phyloP scores from a whole-genome alignment of 2,329 filamentous ascomycete species.

The Cladobotryum mycophilum region DNA sequence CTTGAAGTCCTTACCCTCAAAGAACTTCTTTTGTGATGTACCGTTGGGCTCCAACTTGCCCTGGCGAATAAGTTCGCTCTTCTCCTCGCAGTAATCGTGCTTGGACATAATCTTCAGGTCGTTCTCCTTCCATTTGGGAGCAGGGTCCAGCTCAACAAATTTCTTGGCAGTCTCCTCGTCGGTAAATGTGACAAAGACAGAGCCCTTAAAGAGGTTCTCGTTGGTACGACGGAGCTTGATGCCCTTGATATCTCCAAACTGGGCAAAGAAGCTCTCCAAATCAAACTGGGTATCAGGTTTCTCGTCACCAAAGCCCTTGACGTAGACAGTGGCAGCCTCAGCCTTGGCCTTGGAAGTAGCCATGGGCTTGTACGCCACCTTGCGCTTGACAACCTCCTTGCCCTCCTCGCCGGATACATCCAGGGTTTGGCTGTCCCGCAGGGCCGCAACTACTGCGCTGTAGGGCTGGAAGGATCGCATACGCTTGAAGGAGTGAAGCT shows the following conservation, averaged over 20 bases:
- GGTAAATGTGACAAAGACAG: constrained; percentile 89
- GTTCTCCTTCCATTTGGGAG: constrained; percentile 77
- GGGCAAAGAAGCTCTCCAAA: constrained; percentile 84
- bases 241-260: constrained; percentile 70
- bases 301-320: constrained; percentile 88
- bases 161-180: constrained; percentile 70
- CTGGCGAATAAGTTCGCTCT: constrained; percentile 63
- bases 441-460: constrained; percentile 72
- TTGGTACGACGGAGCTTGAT: constrained; percentile 78
- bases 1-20: constrained; percentile 40
- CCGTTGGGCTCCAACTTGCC: constrained; percentile 60
- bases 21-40: constrained; percentile 38
- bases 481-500: constrained; percentile 83
- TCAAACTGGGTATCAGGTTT: constrained; percentile 82
- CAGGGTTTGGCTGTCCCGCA: constrained; percentile 69
- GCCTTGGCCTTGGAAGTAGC: constrained; percentile 57
- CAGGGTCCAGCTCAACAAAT: constrained; percentile 73
- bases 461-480: constrained; percentile 94
- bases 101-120: constrained; percentile 82
- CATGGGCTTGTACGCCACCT: constrained; percentile 57
- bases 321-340: constrained; percentile 75
- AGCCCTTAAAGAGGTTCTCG: constrained; percentile 82
- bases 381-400: constrained; percentile 68
- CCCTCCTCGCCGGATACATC: constrained; percentile 68
- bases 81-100: constrained; percentile 76